These are phyloP conservation scores for Aphanomyces invadans DNA, from an alignment of 352 stramenopile species.

Conservation along the genomic window DNA sequence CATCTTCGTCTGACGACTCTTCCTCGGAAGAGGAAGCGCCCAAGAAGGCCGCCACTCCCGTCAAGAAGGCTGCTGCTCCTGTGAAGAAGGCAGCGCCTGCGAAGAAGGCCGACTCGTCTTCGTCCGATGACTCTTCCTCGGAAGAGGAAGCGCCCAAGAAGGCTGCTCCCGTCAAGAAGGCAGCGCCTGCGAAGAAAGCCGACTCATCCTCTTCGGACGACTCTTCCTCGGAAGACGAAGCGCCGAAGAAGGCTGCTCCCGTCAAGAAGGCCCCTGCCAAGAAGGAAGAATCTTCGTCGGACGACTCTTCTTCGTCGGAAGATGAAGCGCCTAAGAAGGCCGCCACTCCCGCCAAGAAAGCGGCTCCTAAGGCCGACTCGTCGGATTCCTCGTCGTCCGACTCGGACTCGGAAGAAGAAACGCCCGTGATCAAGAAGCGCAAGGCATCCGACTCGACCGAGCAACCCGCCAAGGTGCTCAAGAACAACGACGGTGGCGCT, in stretches of 20 bases:
- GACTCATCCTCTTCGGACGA: slow-evolving; percentile 45
- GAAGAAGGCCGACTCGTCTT: slow-evolving; percentile 34
- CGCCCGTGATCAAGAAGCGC: slow-evolving; percentile 70
- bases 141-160: slow-evolving; percentile 38
- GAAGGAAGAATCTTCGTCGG: slow-evolving; percentile 31
- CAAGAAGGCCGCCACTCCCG: slow-evolving; percentile 36
- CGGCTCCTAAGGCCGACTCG: slow-evolving; percentile 32
- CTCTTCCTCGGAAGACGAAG: slow-evolving; percentile 43
- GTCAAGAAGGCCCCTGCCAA: slow-evolving; percentile 37
- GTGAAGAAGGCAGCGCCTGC: slow-evolving; percentile 30
- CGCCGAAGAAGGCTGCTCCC: slow-evolving; percentile 36
- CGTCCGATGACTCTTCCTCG: slow-evolving; percentile 51
- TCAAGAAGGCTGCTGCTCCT: slow-evolving; percentile 34
- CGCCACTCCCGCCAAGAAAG: slow-evolving; percentile 32
- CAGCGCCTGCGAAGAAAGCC: slow-evolving; percentile 42
- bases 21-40: slow-evolving; percentile 43
- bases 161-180: slow-evolving; percentile 35
- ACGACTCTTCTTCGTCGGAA: slow-evolving; percentile 47
- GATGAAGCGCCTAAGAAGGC: slow-evolving; percentile 35
- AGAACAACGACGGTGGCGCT: slow-evolving; percentile 59
- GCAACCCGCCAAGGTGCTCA: slow-evolving; percentile 52
- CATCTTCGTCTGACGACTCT: slow-evolving; percentile 43
- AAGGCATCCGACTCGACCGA: slow-evolving; percentile 67
- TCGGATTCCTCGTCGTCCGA: slow-evolving; percentile 31
- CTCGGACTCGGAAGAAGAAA: slow-evolving; percentile 61